phyloP scores from a whole-genome alignment of 306 rosid species.

The Cicer judaicum region DNA sequence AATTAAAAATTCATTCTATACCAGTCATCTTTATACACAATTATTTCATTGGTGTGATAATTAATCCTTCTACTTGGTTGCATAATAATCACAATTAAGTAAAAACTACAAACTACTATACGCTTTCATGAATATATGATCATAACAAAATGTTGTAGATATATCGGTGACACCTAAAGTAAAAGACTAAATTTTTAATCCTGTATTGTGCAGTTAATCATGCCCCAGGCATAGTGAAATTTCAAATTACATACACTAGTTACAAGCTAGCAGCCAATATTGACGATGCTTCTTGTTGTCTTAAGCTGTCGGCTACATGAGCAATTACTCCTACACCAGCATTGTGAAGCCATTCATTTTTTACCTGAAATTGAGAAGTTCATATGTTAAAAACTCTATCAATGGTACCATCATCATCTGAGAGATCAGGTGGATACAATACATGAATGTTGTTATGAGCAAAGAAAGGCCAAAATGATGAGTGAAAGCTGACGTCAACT shows the following conservation, averaged over 20 bases:
- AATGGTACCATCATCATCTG: constrained; percentile 23
- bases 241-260: constrained; percentile 43
- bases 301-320: constrained; percentile 88
- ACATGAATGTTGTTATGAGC: constrained; percentile 99
- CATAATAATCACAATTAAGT: constrained; percentile 19
- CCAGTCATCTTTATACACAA: constrained; percentile 24
- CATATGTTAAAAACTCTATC: constrained; percentile 31
- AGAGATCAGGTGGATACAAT: constrained; percentile 26
- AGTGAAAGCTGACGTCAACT: constrained; percentile 93
- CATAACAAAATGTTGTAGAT: neutral
- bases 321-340: constrained; percentile 92
- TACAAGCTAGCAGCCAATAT: constrained; percentile 70
- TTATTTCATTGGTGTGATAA: constrained; percentile 5
- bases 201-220: constrained; percentile 29
- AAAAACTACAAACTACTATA: constrained; percentile 21
- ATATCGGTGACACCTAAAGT: constrained; percentile 7
- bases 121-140: constrained; percentile 2
- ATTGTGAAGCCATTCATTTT: constrained; percentile 90
- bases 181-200: constrained; percentile 24
- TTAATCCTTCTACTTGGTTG: constrained; percentile 2
- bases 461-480: constrained; percentile 87
- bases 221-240: constrained; percentile 19
- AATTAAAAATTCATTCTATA: neutral
- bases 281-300: constrained; percentile 70
- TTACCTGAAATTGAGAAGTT: constrained; percentile 66